phyloP scores from a whole-genome alignment of 345 rosid genomes.

The Limnanthes douglasii region DNA sequence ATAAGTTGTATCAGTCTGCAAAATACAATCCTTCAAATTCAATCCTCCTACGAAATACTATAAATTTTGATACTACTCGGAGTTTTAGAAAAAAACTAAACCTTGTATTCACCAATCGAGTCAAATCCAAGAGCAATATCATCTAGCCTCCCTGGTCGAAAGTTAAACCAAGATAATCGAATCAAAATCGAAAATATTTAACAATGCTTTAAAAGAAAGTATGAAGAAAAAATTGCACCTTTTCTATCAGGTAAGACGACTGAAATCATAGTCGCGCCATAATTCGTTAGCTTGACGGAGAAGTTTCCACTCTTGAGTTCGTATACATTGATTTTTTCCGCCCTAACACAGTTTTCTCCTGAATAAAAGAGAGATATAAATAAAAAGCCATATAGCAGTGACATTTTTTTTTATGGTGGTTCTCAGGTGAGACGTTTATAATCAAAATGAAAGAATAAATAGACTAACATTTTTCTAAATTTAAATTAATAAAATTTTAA shows the following conservation, averaged over 20 bases:
- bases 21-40: neutral
- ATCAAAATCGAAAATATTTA: constrained; percentile 1
- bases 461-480: no score
- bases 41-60: neutral
- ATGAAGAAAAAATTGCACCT: constrained; percentile 13
- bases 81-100: neutral
- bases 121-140: constrained; percentile 50
- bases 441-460: no score
- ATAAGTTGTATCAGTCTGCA: constrained; percentile 50
- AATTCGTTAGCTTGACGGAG: constrained; percentile 34
- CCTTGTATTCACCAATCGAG: constrained; percentile 28
- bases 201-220: neutral
- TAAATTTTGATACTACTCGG: neutral
- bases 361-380: neutral
- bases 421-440: no score
- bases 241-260: constrained; percentile 37
- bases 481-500: no score
- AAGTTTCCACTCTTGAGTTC: constrained; percentile 25
- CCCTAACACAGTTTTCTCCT: neutral
- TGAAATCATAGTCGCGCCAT: constrained; percentile 54
- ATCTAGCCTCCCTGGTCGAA: constrained; percentile 23
- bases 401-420: no score
- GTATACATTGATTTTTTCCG: constrained; percentile 11
- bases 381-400: neutral
- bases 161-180: neutral